A percentile compares a stretch with the other conserved stretches of the same genome.
These are phyloP conservation scores for Solanum acaule DNA, from an alignment of 257 asterid species.

Conservation along the genomic window DNA sequence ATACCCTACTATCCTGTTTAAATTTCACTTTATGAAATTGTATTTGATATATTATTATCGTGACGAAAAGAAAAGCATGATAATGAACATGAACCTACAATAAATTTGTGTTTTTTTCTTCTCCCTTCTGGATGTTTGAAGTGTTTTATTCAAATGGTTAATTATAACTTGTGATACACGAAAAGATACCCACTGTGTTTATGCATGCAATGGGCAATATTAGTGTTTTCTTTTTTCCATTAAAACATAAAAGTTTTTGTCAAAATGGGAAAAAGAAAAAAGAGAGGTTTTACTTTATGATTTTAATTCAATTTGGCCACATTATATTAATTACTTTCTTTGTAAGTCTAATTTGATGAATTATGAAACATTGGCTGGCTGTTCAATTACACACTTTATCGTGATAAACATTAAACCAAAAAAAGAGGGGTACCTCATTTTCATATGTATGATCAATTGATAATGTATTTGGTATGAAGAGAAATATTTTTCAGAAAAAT, in stretches of 20 bases:
- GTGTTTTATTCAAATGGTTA: background rate
- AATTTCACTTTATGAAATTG: background rate
- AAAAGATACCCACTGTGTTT: background rate
- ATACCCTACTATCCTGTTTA: fast-evolving
- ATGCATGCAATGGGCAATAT: background rate
- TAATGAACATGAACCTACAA: background rate
- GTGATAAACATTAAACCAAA: background rate
- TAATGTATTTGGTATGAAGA: background rate
- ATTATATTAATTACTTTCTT: background rate
- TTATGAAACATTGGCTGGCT: background rate
- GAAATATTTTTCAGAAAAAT: too few relatives aligned
- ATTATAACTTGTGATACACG: background rate
- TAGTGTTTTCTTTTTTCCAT: background rate
- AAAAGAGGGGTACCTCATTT: background rate
- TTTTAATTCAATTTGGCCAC: background rate
- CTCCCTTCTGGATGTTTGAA: background rate
- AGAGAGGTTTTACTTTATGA: background rate
- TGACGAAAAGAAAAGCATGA: background rate
- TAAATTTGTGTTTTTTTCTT: background rate
- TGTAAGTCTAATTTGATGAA: background rate
- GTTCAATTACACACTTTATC: background rate
- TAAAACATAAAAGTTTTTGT: background rate
- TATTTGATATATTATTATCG: background rate
- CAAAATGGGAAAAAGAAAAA: background rate
- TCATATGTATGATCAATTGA: background rate